phyloP scores from a whole-genome alignment of 2,329 filamentous ascomycete genomes.

The Chrysoporthe austroafricana region DNA sequence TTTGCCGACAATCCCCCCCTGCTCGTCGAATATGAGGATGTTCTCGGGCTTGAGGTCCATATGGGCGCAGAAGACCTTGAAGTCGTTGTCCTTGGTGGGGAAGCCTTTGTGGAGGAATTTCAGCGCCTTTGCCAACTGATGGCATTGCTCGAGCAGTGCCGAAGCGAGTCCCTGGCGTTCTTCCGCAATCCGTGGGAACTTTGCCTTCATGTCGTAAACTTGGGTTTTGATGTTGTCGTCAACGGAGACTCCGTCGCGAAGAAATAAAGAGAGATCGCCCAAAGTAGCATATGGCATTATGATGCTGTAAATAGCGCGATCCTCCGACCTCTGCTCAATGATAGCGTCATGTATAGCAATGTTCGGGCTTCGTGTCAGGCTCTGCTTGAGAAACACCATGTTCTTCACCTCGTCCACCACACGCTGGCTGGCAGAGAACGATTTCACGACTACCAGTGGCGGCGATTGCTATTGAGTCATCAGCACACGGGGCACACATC shows the following conservation, averaged over 20 bases:
- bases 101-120: slow-evolving; percentile 27
- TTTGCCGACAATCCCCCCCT: slow-evolving; percentile 15
- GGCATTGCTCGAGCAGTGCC: slow-evolving; percentile 21
- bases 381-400: slow-evolving; percentile 25
- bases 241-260: slow-evolving; percentile 10
- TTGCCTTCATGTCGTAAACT: slow-evolving; percentile 11
- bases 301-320: slow-evolving; percentile 16
- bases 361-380: slow-evolving; percentile 7
- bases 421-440: slow-evolving; percentile 13
- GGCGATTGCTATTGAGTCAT: neutral
- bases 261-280: slow-evolving; percentile 25
- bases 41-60: slow-evolving; percentile 28
- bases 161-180: neutral
- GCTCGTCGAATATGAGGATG: slow-evolving; percentile 21
- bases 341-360: slow-evolving; percentile 26
- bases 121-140: slow-evolving; percentile 22
- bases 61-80: slow-evolving; percentile 23
- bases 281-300: slow-evolving; percentile 24
- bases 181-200: slow-evolving; percentile 4
- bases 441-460: slow-evolving; percentile 21
- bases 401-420: slow-evolving; percentile 23
- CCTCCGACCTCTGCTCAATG: slow-evolving; percentile 18
- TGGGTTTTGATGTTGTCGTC: neutral
- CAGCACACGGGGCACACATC: neutral
- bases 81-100: slow-evolving; percentile 14